Percentiles rank a stretch among this genome's conserved stretches.
Evolutionary conservation across 225 moss, liverwort and hornwort genomes (phyloP).

Genomic region (Physcomitrellopsis africana): DNA sequence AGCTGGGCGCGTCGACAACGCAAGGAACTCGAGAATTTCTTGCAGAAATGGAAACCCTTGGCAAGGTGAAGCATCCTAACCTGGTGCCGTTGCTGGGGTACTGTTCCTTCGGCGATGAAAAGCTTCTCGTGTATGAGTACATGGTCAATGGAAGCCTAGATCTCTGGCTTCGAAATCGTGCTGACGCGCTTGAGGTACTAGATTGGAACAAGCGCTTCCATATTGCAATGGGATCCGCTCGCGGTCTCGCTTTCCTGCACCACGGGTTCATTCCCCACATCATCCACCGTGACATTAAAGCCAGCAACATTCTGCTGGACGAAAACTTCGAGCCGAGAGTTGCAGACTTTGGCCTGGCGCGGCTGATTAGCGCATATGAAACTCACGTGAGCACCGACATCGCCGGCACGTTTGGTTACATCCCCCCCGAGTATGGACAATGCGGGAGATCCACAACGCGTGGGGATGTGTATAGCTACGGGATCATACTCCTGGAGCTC

Average conservation of each 20-base stretch:
- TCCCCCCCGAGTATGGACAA: conserved; percentile 70
- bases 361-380: conserved; percentile 68
- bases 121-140: conserved; percentile 89
- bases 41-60: conserved; percentile 91
- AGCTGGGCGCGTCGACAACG: conserved; percentile 78
- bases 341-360: conserved; percentile 81
- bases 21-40: conserved; percentile 89
- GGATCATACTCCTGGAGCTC: conserved; percentile 60
- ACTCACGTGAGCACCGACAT: conserved; percentile 66
- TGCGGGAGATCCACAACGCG: conserved; percentile 65
- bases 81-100: conserved; percentile 81
- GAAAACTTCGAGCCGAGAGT: conserved; percentile 80
- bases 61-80: conserved; percentile 88
- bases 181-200: conserved; percentile 76
- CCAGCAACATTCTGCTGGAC: conserved; percentile 82
- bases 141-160: conserved; percentile 93
- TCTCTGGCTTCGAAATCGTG: conserved; percentile 82
- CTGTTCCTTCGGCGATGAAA: conserved; percentile 93
- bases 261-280: conserved; percentile 95
- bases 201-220: conserved; percentile 85
- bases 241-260: conserved; percentile 78
- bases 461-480: conserved; percentile 80
- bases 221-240: conserved; percentile 81
- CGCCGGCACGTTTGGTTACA: conserved; percentile 67
- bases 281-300: conserved; percentile 89